Conservation (phyloP, 495 filamentous ascomycete species). For the Acidiella bohemica region DNA sequence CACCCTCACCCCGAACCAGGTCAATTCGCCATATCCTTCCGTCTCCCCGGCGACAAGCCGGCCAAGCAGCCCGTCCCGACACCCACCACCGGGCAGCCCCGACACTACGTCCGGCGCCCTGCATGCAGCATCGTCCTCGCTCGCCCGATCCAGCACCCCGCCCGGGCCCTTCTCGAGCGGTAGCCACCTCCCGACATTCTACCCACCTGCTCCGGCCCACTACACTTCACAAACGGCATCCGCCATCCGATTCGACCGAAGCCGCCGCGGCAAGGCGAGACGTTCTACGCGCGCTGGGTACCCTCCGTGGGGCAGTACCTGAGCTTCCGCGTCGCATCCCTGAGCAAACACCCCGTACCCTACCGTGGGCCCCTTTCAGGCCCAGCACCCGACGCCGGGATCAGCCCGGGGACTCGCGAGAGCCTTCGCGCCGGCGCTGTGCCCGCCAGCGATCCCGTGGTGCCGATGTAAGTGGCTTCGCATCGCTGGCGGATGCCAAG, state of each 20-base stretch:
- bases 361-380: slow-evolving; percentile 39
- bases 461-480: no score
- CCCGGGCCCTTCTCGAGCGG: slow-evolving; percentile 58
- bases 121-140: background rate
- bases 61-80: slow-evolving; percentile 46
- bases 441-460: no score
- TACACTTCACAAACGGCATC: slow-evolving; percentile 67
- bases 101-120: no score
- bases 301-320: slow-evolving; percentile 73
- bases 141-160: slow-evolving; percentile 20
- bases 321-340: slow-evolving; percentile 67
- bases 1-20: slow-evolving; percentile 50
- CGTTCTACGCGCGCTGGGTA: slow-evolving; percentile 79
- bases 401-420: slow-evolving; percentile 12
- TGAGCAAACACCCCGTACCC: slow-evolving; percentile 39
- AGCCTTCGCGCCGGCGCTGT: slow-evolving; percentile 2
- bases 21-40: slow-evolving; percentile 41
- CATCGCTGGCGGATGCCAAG: no score
- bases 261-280: slow-evolving; percentile 73
- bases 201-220: slow-evolving; percentile 66
- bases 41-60: slow-evolving; percentile 42
- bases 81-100: no score
- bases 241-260: slow-evolving; percentile 83
- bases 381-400: background rate
- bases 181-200: slow-evolving; percentile 81